phyloP scores from a whole-genome alignment of 1,139 yeast species.

The Arxiozyma bovina region DNA sequence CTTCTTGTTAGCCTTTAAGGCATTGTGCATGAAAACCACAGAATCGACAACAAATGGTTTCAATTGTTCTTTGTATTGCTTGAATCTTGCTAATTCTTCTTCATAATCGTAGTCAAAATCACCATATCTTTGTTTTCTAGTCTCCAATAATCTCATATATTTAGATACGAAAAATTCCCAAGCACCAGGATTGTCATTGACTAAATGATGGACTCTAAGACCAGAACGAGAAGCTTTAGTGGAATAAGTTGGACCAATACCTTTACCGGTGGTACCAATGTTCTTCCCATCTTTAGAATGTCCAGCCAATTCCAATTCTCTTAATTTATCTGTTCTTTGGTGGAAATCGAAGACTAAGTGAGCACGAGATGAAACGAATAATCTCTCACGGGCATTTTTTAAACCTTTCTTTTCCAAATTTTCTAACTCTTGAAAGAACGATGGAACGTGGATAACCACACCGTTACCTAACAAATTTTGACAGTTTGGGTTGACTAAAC shows the following conservation, averaged over 20 bases:
- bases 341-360: slow-evolving; percentile 97
- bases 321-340: slow-evolving; percentile 89
- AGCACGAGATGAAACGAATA: slow-evolving; percentile 86
- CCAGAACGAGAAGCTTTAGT: slow-evolving; percentile 97
- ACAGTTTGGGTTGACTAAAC: slow-evolving; percentile 88
- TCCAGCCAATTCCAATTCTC: slow-evolving; percentile 79
- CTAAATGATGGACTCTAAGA: slow-evolving; percentile 90
- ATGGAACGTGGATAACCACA: slow-evolving; percentile 91
- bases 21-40: slow-evolving; percentile 79
- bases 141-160: slow-evolving; percentile 65
- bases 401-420: slow-evolving; percentile 75
- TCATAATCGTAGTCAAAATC: slow-evolving; percentile 82
- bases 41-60: slow-evolving; percentile 93
- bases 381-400: slow-evolving; percentile 58
- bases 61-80: slow-evolving; percentile 60
- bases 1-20: slow-evolving; percentile 68
- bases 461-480: slow-evolving; percentile 89
- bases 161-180: slow-evolving; percentile 86
- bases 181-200: slow-evolving; percentile 78
- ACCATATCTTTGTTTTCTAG: slow-evolving; percentile 86
- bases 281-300: slow-evolving; percentile 61
- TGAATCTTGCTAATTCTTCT: slow-evolving; percentile 69
- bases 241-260: slow-evolving; percentile 97
- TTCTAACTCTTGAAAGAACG: slow-evolving; percentile 80
- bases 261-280: slow-evolving; percentile 98